Evolutionary conservation across 2,329 filamentous ascomycete species (phyloP).

Genomic region (Xylariaceae sp.): DNA sequence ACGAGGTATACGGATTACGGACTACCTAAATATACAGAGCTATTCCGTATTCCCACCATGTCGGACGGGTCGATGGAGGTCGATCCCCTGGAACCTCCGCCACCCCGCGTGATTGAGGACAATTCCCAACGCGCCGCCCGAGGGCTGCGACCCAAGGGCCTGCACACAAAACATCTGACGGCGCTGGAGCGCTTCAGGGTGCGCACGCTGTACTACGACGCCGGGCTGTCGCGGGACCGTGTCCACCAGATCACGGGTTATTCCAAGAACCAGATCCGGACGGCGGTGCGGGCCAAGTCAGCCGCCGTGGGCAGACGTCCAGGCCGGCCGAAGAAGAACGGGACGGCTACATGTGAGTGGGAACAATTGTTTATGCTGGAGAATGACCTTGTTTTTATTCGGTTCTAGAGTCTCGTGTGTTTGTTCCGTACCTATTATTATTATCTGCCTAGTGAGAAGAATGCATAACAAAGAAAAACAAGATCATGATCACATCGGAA

Average conservation of each 20-base stretch:
- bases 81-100: slow-evolving; percentile 7
- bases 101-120: slow-evolving; percentile 13
- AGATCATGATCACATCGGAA: background rate
- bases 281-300: slow-evolving; percentile 24
- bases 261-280: slow-evolving; percentile 28
- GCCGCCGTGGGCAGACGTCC: slow-evolving; percentile 22
- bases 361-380: background rate
- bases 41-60: background rate
- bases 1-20: too few relatives aligned
- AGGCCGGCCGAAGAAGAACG: slow-evolving; percentile 26
- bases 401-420: background rate
- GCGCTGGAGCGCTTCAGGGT: slow-evolving; percentile 28
- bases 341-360: slow-evolving; percentile 21
- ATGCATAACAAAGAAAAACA: background rate
- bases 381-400: background rate
- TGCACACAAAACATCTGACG: slow-evolving; percentile 30
- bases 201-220: slow-evolving; percentile 30
- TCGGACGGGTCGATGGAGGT: background rate
- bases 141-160: slow-evolving; percentile 22
- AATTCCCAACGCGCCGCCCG: background rate
- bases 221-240: slow-evolving; percentile 23
- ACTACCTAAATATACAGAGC: too few relatives aligned
- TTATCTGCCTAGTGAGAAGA: background rate
- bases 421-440: background rate
- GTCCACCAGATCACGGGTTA: slow-evolving; percentile 29